A percentile compares a stretch with the other conserved stretches of the same genome.
Evolutionary conservation across 2,329 filamentous ascomycete genomes (phyloP).

Genomic region (Alternaria hordeiaustralica): DNA sequence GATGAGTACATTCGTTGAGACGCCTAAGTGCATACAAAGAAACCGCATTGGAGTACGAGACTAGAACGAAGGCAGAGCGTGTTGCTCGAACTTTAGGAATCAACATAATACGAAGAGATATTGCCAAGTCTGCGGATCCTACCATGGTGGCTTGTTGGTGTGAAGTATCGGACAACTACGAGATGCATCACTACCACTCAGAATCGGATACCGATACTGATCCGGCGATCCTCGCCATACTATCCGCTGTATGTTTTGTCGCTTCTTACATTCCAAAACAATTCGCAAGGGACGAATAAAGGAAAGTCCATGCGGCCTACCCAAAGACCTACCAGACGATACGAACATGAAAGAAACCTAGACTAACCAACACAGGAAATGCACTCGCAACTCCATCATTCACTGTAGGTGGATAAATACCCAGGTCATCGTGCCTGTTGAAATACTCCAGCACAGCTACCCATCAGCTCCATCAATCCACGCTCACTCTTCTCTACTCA

Average conservation of each 20-base stretch:
- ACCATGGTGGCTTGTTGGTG: not conserved
- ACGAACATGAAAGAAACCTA: not conserved
- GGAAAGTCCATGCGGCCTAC: not conserved
- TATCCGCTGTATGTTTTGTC: not conserved
- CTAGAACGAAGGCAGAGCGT: not conserved
- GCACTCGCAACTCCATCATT: not conserved
- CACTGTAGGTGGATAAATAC: not conserved
- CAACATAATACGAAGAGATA: not conserved
- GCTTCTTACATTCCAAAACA: not conserved
- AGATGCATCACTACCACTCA: not conserved
- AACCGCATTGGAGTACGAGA: not conserved
- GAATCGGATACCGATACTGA: not conserved
- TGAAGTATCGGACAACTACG: not conserved
- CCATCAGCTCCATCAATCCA: not conserved
- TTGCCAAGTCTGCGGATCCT: not conserved
- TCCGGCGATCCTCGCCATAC: not conserved
- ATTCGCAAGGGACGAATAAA: not conserved
- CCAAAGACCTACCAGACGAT: not conserved
- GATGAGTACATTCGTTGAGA: not conserved
- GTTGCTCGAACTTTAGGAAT: not conserved
- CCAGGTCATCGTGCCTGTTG: not conserved
- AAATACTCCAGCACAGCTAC: not conserved
- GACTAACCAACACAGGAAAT: not conserved
- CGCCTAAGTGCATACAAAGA: not conserved
- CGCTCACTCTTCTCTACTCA: not conserved